Conservation (phyloP, 1,284 basidiomycete species). For the Papiliotrema terrestris region DNA sequence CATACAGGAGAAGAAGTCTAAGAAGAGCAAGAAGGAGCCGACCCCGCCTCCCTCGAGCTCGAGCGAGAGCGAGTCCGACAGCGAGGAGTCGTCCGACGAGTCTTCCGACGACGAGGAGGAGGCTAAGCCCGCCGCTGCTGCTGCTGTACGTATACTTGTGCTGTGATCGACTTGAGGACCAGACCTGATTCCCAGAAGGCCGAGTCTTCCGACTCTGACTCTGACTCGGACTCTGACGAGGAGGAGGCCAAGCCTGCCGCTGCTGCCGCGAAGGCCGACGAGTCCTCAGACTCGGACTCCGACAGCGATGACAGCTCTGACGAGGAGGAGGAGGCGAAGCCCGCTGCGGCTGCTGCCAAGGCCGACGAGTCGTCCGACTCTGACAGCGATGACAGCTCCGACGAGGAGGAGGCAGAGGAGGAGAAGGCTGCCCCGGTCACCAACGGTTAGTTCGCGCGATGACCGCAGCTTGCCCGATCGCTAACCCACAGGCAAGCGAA, state of each 20-base stretch:
- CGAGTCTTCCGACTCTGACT: constrained; percentile 2
- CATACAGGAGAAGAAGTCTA: constrained; percentile 39
- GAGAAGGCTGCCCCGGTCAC: constrained; percentile 53
- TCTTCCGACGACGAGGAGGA: constrained; percentile 39
- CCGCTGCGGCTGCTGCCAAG: constrained; percentile 12
- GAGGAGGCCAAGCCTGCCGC: constrained; percentile 19
- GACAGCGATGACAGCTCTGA: constrained; percentile 43
- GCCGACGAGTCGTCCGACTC: constrained; percentile 18
- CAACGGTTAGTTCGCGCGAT: constrained; percentile 50
- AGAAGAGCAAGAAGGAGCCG: constrained; percentile 49
- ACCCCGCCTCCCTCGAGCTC: constrained; percentile 33
- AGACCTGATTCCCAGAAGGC: constrained; percentile 4
- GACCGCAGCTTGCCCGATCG: not conserved
- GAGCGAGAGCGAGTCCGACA: constrained; percentile 25
- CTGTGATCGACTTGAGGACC: constrained; percentile 2
- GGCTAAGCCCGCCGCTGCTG: constrained; percentile 44
- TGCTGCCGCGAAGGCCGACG: constrained; percentile 5
- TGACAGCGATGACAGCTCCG: constrained; percentile 22
- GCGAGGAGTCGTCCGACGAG: constrained; percentile 36
- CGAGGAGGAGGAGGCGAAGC: constrained; percentile 20
- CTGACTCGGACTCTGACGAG: constrained; percentile 6
- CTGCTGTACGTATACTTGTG: constrained; percentile 5
- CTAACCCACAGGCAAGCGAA: constrained; percentile 65
- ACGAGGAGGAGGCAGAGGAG: constrained; percentile 53
- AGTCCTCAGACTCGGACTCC: constrained; percentile 30